Evolutionary conservation across 768 basidiomycete genomes (phyloP), one percentile per base, ranked within the genome.

Genomic region (Rhizopogon vinicolor): DNA sequence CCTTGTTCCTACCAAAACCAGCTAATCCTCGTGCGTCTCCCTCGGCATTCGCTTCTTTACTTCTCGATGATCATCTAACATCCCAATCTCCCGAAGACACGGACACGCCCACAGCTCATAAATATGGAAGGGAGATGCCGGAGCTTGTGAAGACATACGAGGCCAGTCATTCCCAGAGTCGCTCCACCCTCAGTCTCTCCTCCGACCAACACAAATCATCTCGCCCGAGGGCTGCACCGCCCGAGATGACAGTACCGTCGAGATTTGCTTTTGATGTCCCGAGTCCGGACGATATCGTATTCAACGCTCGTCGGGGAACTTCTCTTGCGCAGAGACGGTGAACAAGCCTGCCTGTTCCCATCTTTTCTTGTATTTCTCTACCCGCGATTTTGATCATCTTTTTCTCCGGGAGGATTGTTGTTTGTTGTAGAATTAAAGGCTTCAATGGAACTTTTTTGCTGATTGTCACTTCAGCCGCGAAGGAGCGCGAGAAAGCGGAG

Each of bases 261-360:
- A 70, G 74, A 3, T 91, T 91, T 66, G 73, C 83, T 9, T 93
- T 94, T 64, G 84, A 93, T 58, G 80, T 78, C 22, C 91, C 91
- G 37, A 97, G 94, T 69, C 96, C 96, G 19, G 96, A 98, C 62
- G 96, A 98, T 63, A 72, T 91, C 59, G 85, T 98, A 8, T 75
- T 89, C 62, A 83, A 83, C 61, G 91, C 93, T 52, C 83, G 93
- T 48, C 84, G 81, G 52, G 89, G 89, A 44, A 89, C 93, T 4
- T 72, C 84, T 31, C 71, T 88, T 46, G 77, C 70, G 10, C 73
- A 77, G 53, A 72, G 74, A 52, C 70, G 61, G 39, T 63, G 63
- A 68, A n/a, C 35, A 35, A 41, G n/a, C 52, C 44, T 9, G 22
- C 18, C 46, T 44, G 35, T 22, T 42, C 71, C 44, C 48, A 44